A percentile compares a stretch with the other conserved stretches of the same genome.
Conservation (phyloP, 2,329 filamentous ascomycete species). For the Pyricularia sp. region DNA sequence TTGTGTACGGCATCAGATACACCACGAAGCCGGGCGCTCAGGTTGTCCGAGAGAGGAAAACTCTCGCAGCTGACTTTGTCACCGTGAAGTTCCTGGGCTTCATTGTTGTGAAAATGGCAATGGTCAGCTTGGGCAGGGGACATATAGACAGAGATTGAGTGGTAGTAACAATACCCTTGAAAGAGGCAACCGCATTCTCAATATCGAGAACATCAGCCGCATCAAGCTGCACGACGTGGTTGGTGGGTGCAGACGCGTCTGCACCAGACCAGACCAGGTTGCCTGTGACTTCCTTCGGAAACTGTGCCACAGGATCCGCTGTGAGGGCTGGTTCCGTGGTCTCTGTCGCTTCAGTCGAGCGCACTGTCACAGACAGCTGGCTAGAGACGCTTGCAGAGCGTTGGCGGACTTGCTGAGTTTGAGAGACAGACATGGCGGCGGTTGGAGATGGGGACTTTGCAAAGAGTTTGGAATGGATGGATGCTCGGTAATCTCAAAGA, state of each 20-base stretch:
- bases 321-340: neutral
- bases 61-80: conserved; percentile 24
- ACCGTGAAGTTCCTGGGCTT: conserved; percentile 20
- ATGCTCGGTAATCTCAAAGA: too few relatives aligned
- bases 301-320: neutral
- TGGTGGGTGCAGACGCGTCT: neutral
- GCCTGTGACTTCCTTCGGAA: neutral
- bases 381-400: conserved; percentile 1
- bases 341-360: neutral
- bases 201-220: conserved; percentile 11
- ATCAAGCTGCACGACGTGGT: conserved; percentile 11
- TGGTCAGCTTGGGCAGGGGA: neutral
- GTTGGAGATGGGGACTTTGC: neutral
- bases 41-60: conserved; percentile 28
- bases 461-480: neutral
- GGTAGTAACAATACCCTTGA: conserved; percentile 15
- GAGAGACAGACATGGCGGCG: neutral
- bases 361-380: neutral
- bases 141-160: neutral
- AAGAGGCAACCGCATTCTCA: conserved; percentile 16
- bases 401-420: neutral
- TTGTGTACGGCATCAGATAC: conserved; percentile 26
- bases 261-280: conserved; percentile 3
- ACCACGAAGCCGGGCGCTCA: conserved; percentile 23
- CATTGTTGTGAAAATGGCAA: neutral